Evolutionary conservation across 495 filamentous ascomycete genomes (phyloP).

Genomic region (Penicillium canariense): DNA sequence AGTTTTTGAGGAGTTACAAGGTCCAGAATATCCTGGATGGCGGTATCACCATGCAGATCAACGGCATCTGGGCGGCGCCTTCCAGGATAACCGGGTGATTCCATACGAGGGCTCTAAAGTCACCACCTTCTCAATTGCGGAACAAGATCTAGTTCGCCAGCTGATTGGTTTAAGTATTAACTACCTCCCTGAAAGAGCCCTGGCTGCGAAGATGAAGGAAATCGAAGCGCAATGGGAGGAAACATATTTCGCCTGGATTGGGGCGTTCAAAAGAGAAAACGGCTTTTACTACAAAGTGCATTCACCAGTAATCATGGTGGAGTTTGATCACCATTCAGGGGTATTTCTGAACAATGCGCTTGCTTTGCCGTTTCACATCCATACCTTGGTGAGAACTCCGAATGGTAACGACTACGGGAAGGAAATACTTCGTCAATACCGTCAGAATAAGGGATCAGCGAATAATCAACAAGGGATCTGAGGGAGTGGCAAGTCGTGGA

Average conservation of each 20-base stretch:
- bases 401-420: conserved; percentile 72
- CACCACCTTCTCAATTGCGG: too few species aligned
- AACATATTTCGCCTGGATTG: conserved; percentile 77
- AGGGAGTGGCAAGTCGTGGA: too few species aligned
- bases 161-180: conserved; percentile 39
- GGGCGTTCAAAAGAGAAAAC: conserved; percentile 59
- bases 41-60: too few species aligned
- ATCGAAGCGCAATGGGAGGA: conserved; percentile 55
- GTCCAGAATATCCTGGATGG: too few species aligned
- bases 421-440: too few species aligned
- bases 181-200: too few species aligned
- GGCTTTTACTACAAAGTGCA: conserved; percentile 75
- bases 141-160: too few species aligned
- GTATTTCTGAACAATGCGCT: conserved; percentile 70
- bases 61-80: conserved; percentile 71
- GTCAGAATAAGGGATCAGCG: too few species aligned
- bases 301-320: conserved; percentile 65
- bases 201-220: too few species aligned
- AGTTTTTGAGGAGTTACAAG: too few species aligned
- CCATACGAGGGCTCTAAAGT: conserved; percentile 75
- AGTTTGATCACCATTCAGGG: conserved; percentile 78
- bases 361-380: conserved; percentile 73
- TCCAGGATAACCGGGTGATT: conserved; percentile 70
- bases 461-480: too few species aligned
- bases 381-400: conserved; percentile 70